Conservation (phyloP, 2,329 filamentous ascomycete genomes). For the Aspergillus novoparasiticus region DNA sequence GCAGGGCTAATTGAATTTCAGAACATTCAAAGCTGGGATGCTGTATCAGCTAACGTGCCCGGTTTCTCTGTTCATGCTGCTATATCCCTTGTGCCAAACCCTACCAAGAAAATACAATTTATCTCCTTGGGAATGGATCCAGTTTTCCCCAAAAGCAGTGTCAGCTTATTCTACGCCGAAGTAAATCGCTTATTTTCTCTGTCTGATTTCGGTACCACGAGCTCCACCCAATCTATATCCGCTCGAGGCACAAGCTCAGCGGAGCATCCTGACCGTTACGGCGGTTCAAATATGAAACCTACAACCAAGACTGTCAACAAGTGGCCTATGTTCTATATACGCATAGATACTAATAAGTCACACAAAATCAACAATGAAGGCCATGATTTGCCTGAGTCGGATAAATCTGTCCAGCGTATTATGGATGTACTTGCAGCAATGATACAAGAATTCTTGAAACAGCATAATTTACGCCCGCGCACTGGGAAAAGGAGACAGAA, state of each 20-base stretch:
- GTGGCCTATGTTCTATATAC: conserved; percentile 89
- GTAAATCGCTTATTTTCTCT: conserved; percentile 75
- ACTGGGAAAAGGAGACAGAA: conserved; percentile 23
- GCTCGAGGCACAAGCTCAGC: background rate
- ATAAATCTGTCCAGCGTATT: conserved; percentile 57
- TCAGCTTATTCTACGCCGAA: conserved; percentile 72
- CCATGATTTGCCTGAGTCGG: conserved; percentile 34
- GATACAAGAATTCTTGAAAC: conserved; percentile 72
- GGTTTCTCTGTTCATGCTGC: conserved; percentile 67
- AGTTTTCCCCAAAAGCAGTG: conserved; percentile 56
- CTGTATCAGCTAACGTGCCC: conserved; percentile 66
- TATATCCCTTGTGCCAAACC: conserved; percentile 70
- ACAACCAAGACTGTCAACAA: conserved; percentile 70
- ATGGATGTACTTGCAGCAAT: conserved; percentile 68
- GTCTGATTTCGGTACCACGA: conserved; percentile 73
- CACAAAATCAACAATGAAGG: conserved; percentile 44
- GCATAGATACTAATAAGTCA: conserved; percentile 57
- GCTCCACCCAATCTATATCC: conserved; percentile 47
- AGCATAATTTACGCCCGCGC: conserved; percentile 68
- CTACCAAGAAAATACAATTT: conserved; percentile 76
- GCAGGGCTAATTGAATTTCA: conserved; percentile 62
- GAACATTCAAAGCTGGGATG: conserved; percentile 65
- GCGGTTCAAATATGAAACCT: conserved; percentile 53
- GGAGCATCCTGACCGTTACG: background rate
- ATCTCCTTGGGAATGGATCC: conserved; percentile 76